phyloP scores from a whole-genome alignment of 2,329 filamentous ascomycete species.

The Arachnopeziza araneosa region DNA sequence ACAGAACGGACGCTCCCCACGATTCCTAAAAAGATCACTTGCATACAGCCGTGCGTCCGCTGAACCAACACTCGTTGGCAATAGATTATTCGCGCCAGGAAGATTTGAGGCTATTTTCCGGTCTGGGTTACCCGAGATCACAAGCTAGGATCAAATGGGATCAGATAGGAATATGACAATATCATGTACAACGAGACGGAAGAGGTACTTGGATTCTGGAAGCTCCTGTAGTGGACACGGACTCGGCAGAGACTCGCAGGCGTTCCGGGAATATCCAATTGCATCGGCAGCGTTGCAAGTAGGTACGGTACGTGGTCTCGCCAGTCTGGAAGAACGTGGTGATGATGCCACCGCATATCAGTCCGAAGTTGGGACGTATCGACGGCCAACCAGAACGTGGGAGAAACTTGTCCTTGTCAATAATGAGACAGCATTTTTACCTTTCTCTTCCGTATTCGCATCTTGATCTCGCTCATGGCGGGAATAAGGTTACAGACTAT shows the following conservation, averaged over 20 bases:
- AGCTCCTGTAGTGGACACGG: neutral
- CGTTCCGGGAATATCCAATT: neutral
- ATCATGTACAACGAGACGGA: neutral
- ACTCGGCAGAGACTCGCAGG: neutral
- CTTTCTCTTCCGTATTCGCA: neutral
- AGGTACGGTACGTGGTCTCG: neutral
- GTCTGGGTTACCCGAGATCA: slow-evolving; percentile 8
- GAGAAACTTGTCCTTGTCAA: neutral
- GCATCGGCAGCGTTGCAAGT: neutral
- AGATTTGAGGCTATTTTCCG: slow-evolving; percentile 7
- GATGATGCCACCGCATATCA: neutral
- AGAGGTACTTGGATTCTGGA: slow-evolving; percentile 2
- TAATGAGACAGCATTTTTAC: neutral
- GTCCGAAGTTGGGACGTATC: neutral
- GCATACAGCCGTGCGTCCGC: slow-evolving; percentile 25
- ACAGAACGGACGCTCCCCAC: neutral
- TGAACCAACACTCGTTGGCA: neutral
- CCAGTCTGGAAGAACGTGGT: neutral
- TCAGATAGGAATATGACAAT: neutral
- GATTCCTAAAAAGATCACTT: slow-evolving; percentile 22
- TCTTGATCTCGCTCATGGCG: neutral
- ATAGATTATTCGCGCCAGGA: neutral
- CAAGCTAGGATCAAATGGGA: neutral
- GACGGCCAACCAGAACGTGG: neutral
- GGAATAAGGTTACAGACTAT: too few species aligned